Evolutionary conservation across 495 filamentous ascomycete species (phyloP).

Genomic region (Oleoguttula mirabilis): DNA sequence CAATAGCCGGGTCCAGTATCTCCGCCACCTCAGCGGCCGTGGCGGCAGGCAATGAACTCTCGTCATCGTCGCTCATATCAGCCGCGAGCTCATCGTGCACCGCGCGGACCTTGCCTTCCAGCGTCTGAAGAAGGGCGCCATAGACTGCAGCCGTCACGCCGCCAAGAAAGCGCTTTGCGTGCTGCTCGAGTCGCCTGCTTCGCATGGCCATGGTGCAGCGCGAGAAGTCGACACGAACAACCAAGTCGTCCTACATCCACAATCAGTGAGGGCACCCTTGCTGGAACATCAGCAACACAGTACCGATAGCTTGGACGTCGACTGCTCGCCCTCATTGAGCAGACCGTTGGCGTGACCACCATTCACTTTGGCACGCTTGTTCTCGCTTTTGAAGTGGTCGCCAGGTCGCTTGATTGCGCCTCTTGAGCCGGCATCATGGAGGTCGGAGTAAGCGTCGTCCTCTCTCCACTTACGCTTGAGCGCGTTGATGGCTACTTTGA

Average conservation of each 20-base stretch:
- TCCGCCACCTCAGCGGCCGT: constrained; percentile 33
- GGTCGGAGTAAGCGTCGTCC: constrained; percentile 39
- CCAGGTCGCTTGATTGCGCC: constrained; percentile 12
- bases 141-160: constrained; percentile 63
- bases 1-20: constrained; percentile 18
- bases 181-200: constrained; percentile 56
- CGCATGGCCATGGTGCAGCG: constrained; percentile 73
- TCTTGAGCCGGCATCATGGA: constrained; percentile 1
- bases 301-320: constrained; percentile 19
- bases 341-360: constrained; percentile 16
- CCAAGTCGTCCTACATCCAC: constrained; percentile 40
- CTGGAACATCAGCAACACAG: constrained; percentile 6
- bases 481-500: constrained; percentile 37
- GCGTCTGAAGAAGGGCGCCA: constrained; percentile 49
- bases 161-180: constrained; percentile 48
- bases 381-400: neutral
- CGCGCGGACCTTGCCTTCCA: constrained; percentile 46
- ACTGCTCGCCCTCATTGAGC: constrained; percentile 3
- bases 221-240: constrained; percentile 73
- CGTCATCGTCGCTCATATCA: constrained; percentile 32
- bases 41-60: constrained; percentile 27
- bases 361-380: constrained; percentile 19
- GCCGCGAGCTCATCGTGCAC: constrained; percentile 16
- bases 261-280: constrained; percentile 8
- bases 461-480: constrained; percentile 48